Conservation (phyloP, 164 flowering plant species). For the Amborella trichopoda region DNA sequence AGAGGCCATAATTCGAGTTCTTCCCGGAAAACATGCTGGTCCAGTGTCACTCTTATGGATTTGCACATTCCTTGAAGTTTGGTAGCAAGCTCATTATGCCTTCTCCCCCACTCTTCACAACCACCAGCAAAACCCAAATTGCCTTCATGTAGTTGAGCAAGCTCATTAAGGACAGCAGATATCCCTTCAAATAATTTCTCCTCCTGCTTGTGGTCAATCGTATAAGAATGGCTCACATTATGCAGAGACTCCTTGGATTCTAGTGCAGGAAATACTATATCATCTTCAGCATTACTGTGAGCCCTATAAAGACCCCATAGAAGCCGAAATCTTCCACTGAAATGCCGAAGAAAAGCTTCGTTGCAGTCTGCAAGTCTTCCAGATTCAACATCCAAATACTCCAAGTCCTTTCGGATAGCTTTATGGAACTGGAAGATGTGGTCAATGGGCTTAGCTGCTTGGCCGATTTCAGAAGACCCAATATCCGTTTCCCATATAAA, state of each 20-base stretch:
- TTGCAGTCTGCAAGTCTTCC: slow-evolving; percentile 66
- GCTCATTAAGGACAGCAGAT: slow-evolving; percentile 60
- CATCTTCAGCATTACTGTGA: slow-evolving; percentile 98
- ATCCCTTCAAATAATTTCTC: slow-evolving; percentile 78
- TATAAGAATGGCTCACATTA: slow-evolving; percentile 93
- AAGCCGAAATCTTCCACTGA: slow-evolving; percentile 80
- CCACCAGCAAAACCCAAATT: slow-evolving; percentile 10
- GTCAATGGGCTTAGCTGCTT: slow-evolving; percentile 62
- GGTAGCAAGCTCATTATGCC: slow-evolving; percentile 59
- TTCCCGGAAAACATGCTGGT: slow-evolving; percentile 79
- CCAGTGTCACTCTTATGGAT: slow-evolving; percentile 76
- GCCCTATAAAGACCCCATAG: slow-evolving; percentile 89
- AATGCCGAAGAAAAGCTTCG: slow-evolving; percentile 59
- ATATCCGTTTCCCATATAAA: slow-evolving; percentile 71
- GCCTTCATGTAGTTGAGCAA: slow-evolving; percentile 41
- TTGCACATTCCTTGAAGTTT: slow-evolving; percentile 96
- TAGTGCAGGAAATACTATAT: slow-evolving; percentile 89
- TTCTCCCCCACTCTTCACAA: slow-evolving; percentile 13
- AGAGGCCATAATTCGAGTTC: slow-evolving; percentile 97
- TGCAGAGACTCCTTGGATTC: slow-evolving; percentile 88
- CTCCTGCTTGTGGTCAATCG: slow-evolving; percentile 90
- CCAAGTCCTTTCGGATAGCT: slow-evolving; percentile 88
- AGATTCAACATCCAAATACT: slow-evolving; percentile 88
- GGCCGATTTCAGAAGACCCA: slow-evolving; percentile 29
- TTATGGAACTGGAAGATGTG: slow-evolving; percentile 86